These are phyloP conservation scores for Mangifera indica DNA, from an alignment of 345 rosid genomes.

Conservation along the genomic window DNA sequence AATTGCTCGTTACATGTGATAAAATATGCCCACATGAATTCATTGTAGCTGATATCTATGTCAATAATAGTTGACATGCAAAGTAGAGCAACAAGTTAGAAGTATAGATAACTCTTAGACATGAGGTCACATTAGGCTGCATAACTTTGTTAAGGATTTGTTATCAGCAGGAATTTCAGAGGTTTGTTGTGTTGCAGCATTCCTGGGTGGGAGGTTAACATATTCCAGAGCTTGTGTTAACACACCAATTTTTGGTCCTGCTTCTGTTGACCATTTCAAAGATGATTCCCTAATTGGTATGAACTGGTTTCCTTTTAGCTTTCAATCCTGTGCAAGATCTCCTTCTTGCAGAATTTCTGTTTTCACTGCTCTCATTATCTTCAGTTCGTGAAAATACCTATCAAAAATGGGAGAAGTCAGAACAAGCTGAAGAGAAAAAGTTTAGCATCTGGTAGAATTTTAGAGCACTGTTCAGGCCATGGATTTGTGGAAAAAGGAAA, in stretches of 20 bases:
- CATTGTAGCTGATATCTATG: slow-evolving; percentile 5
- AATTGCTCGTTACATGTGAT: neutral
- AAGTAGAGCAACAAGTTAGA: slow-evolving; percentile 1
- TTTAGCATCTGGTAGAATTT: neutral
- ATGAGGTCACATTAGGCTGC: slow-evolving; percentile 4
- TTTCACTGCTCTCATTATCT: slow-evolving; percentile 16
- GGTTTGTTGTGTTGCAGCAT: neutral
- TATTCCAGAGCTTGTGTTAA: slow-evolving; percentile 47
- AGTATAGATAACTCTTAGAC: neutral
- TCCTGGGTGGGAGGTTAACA: slow-evolving; percentile 47
- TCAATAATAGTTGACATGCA: neutral
- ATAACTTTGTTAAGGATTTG: neutral
- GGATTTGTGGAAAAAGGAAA: neutral
- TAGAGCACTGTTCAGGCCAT: neutral
- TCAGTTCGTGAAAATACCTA: slow-evolving; percentile 22
- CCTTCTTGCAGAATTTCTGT: slow-evolving; percentile 1
- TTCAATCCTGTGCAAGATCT: slow-evolving; percentile 32
- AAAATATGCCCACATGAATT: neutral
- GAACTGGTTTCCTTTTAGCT: no score
- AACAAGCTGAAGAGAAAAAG: neutral
- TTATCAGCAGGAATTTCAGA: neutral
- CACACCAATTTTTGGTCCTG: slow-evolving; percentile 48
- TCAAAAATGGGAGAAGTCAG: neutral
- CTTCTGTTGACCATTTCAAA: slow-evolving; percentile 50
- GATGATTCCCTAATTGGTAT: slow-evolving; percentile 46